A percentile compares a stretch with the other conserved stretches of the same genome.
These are phyloP conservation scores for Phellopilus nigrolimitatus DNA, from an alignment of 1,284 basidiomycete genomes.

Conservation along the genomic window DNA sequence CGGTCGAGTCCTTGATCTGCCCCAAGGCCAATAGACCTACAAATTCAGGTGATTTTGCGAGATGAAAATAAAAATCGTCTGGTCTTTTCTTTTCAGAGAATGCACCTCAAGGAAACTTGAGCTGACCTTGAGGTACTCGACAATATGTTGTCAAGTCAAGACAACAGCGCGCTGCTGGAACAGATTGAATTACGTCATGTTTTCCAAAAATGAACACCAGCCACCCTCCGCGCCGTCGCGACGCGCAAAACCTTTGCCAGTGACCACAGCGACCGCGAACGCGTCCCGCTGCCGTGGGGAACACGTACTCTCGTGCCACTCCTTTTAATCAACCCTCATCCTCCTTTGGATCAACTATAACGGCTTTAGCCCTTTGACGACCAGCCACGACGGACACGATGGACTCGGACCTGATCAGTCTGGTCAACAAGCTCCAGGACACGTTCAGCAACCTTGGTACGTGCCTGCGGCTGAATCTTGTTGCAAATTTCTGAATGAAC, in stretches of 20 bases:
- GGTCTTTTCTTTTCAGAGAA: too few species aligned
- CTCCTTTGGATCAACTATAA: too few species aligned
- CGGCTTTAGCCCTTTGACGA: constrained; percentile 18
- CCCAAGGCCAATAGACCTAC: too few species aligned
- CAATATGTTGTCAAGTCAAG: constrained; percentile 11
- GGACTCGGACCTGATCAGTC: constrained; percentile 92
- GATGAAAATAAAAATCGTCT: too few species aligned
- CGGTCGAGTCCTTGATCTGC: too few species aligned
- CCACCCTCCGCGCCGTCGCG: constrained; percentile 7
- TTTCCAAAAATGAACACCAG: not conserved
- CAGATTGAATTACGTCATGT: too few species aligned
- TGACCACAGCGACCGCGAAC: not conserved
- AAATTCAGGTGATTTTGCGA: too few species aligned
- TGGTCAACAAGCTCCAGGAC: constrained; percentile 95
- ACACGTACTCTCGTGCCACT: not conserved
- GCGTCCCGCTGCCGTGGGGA: not conserved
- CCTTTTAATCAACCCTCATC: too few species aligned
- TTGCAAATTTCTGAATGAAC: too few species aligned
- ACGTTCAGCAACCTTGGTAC: constrained; percentile 78
- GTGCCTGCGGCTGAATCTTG: constrained; percentile 33
- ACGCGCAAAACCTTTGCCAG: constrained; percentile 10
- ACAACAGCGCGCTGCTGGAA: not conserved
- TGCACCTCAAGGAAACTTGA: too few species aligned
- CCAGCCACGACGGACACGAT: constrained; percentile 11
- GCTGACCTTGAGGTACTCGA: constrained; percentile 18